phyloP scores from a whole-genome alignment of 2,329 filamentous ascomycete species.

The Pyrenophora tritici-repentis region DNA sequence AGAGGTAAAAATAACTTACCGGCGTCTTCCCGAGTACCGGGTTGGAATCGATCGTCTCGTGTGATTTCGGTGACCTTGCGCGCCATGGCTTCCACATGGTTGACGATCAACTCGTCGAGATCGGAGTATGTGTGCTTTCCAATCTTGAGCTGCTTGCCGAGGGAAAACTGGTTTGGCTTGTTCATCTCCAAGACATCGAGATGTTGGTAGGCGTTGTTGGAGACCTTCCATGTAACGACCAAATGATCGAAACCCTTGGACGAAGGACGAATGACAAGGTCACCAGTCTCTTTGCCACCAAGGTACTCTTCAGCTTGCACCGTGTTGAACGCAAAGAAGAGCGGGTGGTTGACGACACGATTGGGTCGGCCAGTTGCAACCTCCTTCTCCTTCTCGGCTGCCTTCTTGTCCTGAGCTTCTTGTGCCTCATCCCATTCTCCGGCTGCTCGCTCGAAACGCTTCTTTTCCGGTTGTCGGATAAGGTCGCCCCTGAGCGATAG shows the following conservation, averaged over 20 bases:
- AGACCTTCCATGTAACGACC: conserved; percentile 97
- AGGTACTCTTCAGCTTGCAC: conserved; percentile 92
- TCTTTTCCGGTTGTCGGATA: conserved; percentile 63
- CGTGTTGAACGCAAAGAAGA: conserved; percentile 92
- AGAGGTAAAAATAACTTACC: conserved; percentile 63
- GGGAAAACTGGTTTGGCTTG: conserved; percentile 95
- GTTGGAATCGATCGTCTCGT: conserved; percentile 91
- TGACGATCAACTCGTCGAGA: conserved; percentile 95
- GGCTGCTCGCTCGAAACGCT: conserved; percentile 66
- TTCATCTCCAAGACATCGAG: conserved; percentile 96
- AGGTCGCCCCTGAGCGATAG: conserved; percentile 83
- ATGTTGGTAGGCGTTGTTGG: conserved; percentile 94
- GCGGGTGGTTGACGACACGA: conserved; percentile 95
- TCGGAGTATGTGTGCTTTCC: conserved; percentile 92
- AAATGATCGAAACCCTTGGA: conserved; percentile 95
- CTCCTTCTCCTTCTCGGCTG: conserved; percentile 83
- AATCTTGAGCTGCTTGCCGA: conserved; percentile 84
- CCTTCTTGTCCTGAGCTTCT: conserved; percentile 76
- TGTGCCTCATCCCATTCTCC: conserved; percentile 86
- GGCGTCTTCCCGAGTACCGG: conserved; percentile 76
- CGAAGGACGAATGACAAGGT: conserved; percentile 92
- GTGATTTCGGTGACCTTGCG: conserved; percentile 97
- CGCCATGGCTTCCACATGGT: conserved; percentile 96
- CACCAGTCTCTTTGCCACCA: conserved; percentile 81
- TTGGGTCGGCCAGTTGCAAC: conserved; percentile 83